A percentile compares a stretch with the other conserved stretches of the same genome.
Evolutionary conservation across 768 basidiomycete species (phyloP).

Genomic region (Boletus barrowsii): DNA sequence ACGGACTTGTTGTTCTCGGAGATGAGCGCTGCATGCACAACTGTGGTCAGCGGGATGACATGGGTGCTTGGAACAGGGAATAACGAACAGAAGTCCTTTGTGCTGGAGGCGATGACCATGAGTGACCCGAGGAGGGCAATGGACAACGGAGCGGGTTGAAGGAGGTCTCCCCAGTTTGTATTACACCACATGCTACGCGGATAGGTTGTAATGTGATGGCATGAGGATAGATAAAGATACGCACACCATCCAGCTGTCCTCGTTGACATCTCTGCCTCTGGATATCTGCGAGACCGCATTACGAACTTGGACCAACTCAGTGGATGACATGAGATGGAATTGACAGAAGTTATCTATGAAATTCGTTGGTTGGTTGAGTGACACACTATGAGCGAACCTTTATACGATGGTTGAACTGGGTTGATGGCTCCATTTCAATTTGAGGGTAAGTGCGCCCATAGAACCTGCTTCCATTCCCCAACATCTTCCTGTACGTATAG

Average conservation of each 20-base stretch:
- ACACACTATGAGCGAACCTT: not conserved
- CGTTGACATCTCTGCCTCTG: conserved; percentile 19
- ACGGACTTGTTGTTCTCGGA: conserved; percentile 6
- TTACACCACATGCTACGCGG: conserved; percentile 17
- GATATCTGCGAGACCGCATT: conserved; percentile 19
- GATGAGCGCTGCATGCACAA: conserved; percentile 1
- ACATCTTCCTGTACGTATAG: not conserved
- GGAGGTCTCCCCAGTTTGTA: conserved; percentile 20
- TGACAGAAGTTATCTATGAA: not conserved
- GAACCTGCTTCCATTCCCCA: conserved; percentile 2
- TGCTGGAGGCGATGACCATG: conserved; percentile 16
- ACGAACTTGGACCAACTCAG: conserved; percentile 12
- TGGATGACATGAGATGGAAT: conserved; percentile 9
- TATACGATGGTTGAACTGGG: not conserved
- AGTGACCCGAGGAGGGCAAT: conserved; percentile 18
- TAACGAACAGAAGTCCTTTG: conserved; percentile 15
- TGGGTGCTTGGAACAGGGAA: not conserved
- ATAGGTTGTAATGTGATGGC: not conserved
- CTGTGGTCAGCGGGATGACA: not conserved
- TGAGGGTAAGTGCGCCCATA: not conserved
- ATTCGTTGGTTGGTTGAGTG: too few relatives aligned
- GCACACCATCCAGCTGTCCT: conserved; percentile 22
- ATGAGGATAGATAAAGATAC: not conserved
- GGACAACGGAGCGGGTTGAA: conserved; percentile 17
- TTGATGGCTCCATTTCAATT: not conserved